Percentiles rank a stretch among this genome's conserved stretches.
phyloP scores from a whole-genome alignment of 495 filamentous ascomycete genomes.

The Bacidia gigantensis region DNA sequence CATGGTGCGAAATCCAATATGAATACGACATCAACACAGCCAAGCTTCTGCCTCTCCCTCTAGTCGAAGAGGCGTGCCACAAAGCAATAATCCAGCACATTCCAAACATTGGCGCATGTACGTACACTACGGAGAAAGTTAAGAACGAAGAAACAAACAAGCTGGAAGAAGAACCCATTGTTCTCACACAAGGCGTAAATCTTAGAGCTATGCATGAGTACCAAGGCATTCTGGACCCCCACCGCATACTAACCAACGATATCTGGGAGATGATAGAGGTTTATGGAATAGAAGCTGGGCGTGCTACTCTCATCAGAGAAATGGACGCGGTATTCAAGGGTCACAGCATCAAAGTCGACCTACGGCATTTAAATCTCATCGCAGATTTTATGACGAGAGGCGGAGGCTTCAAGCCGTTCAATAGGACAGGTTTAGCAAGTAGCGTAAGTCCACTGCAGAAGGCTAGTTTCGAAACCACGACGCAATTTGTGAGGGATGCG shows the following conservation, averaged over 20 bases:
- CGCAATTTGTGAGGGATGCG: slow-evolving; percentile 82
- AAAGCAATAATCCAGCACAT: slow-evolving; percentile 80
- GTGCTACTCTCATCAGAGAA: slow-evolving; percentile 74
- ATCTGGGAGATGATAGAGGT: slow-evolving; percentile 67
- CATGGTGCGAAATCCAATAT: slow-evolving; percentile 65
- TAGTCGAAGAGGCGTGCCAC: slow-evolving; percentile 66
- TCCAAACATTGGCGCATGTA: slow-evolving; percentile 54
- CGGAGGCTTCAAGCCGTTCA: slow-evolving; percentile 81
- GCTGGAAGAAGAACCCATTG: slow-evolving; percentile 34
- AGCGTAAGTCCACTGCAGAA: slow-evolving; percentile 84
- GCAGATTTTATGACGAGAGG: slow-evolving; percentile 91
- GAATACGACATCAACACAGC: slow-evolving; percentile 70
- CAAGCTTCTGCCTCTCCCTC: slow-evolving; percentile 82
- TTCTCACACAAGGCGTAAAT: slow-evolving; percentile 79
- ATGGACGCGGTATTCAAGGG: slow-evolving; percentile 73
- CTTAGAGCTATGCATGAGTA: slow-evolving; percentile 80
- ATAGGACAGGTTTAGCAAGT: slow-evolving; percentile 69
- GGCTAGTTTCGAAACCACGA: slow-evolving; percentile 97
- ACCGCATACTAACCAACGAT: slow-evolving; percentile 82
- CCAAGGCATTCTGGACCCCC: slow-evolving; percentile 71
- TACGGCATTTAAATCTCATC: slow-evolving; percentile 86
- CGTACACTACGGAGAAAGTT: slow-evolving; percentile 51
- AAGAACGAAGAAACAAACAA: slow-evolving; percentile 34
- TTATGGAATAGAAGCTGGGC: slow-evolving; percentile 90
- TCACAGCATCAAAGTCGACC: slow-evolving; percentile 89